Conservation (phyloP, 805 yeast species). For the Candida taoyuanica region DNA sequence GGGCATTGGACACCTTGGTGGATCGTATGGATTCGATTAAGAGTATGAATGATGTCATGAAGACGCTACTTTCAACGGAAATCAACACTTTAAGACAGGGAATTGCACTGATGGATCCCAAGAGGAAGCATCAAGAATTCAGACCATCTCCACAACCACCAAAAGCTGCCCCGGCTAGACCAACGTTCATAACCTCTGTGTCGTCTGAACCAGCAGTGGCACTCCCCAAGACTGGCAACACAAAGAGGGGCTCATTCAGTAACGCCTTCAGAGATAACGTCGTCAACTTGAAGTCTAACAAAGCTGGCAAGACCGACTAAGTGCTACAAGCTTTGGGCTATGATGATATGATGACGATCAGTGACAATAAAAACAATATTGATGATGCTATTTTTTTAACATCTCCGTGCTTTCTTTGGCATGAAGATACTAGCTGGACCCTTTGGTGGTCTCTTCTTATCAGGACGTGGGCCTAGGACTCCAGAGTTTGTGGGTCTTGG, state of each 20-base stretch:
- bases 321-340: conserved; percentile 1
- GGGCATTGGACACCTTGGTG: conserved; percentile 7
- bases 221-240: not conserved
- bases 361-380: no score
- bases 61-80: conserved; percentile 17
- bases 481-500: conserved; percentile 6
- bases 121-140: conserved; percentile 1
- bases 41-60: conserved; percentile 12
- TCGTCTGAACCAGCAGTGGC: conserved; percentile 8
- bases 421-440: not conserved
- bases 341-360: conserved; percentile 7
- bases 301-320: not conserved
- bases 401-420: conserved; percentile 1
- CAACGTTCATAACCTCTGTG: conserved; percentile 2
- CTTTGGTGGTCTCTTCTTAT: conserved; percentile 7
- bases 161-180: conserved; percentile 4
- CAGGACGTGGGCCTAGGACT: not conserved
- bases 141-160: conserved; percentile 12
- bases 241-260: conserved; percentile 4
- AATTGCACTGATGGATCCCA: conserved; percentile 14
- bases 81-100: conserved; percentile 17
- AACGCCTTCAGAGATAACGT: conserved; percentile 14
- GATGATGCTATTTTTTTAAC: not conserved
- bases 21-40: conserved; percentile 10
- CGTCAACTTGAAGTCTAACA: conserved; percentile 1